Evolutionary conservation across 306 rosid species (phyloP).

Genomic region (Quercus aquifolioides): DNA sequence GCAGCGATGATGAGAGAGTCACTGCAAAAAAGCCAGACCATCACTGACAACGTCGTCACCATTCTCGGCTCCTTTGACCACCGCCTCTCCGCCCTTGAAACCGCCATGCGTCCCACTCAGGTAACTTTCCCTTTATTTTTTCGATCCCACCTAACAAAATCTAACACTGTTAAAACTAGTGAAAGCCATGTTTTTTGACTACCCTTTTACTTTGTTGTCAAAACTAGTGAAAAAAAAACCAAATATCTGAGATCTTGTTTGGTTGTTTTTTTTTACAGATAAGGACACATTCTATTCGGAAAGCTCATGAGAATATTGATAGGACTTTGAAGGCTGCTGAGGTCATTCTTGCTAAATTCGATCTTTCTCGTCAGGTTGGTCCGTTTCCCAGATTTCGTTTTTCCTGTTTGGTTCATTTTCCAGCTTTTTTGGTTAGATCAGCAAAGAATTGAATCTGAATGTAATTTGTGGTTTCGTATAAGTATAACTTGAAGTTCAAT

Average conservation of each 20-base stretch:
- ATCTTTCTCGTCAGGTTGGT: conserved; percentile 96
- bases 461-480: background rate
- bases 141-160: background rate
- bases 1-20: conserved; percentile 82
- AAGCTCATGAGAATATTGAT: conserved; percentile 96
- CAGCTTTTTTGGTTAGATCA: background rate
- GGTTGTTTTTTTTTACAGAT: conserved; percentile 49
- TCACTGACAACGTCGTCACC: conserved; percentile 83
- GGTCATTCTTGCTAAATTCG: conserved; percentile 77
- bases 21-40: conserved; percentile 85
- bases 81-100: conserved; percentile 95
- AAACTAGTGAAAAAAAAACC: no score
- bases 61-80: conserved; percentile 94
- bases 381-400: conserved; percentile 18
- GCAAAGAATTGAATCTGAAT: background rate
- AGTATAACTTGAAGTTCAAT: background rate
- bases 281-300: conserved; percentile 85
- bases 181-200: no score
- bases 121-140: conserved; percentile 6
- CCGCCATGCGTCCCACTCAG: conserved; percentile 99
- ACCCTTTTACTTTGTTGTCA: no score
- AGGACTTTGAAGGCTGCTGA: conserved; percentile 90
- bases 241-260: no score
- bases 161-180: no score
- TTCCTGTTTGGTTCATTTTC: background rate